These are phyloP conservation scores for Cordyceps militaris DNA, from an alignment of 2,329 filamentous ascomycete genomes.

Conservation along the genomic window DNA sequence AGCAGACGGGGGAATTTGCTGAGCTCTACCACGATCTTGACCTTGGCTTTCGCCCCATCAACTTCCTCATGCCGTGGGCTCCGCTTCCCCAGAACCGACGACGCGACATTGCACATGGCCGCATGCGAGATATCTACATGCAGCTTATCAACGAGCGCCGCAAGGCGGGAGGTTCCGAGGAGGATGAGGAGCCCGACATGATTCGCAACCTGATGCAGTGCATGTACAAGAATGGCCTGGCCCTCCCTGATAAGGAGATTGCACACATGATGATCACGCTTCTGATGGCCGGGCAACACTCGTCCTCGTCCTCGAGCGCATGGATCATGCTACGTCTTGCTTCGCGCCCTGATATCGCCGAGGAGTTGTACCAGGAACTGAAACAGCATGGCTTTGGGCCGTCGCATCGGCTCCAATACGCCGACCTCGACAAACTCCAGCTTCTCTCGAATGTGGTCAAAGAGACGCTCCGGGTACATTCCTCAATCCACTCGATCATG, in stretches of 20 bases:
- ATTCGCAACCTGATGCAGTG: constrained; percentile 74
- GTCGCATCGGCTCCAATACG: constrained; percentile 28
- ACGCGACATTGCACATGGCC: constrained; percentile 62
- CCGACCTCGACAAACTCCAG: constrained; percentile 4
- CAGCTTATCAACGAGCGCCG: constrained; percentile 62
- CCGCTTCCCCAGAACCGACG: constrained; percentile 70
- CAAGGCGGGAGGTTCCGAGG: constrained; percentile 28
- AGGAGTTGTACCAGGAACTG: constrained; percentile 66
- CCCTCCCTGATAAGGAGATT: constrained; percentile 66
- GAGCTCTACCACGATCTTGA: constrained; percentile 74
- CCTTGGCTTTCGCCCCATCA: constrained; percentile 65
- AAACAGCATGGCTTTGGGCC: constrained; percentile 28
- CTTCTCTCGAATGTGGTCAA: constrained; percentile 42
- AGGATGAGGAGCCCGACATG: constrained; percentile 56
- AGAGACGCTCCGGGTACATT: constrained; percentile 65
- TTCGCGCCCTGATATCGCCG: constrained; percentile 60
- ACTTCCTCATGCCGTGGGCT: constrained; percentile 75
- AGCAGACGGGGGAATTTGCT: constrained; percentile 65
- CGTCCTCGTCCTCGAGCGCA: constrained; percentile 66
- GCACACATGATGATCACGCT: constrained; percentile 84
- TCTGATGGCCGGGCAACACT: constrained; percentile 82
- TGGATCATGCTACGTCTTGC: constrained; percentile 74
- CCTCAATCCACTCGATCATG: constrained; percentile 67
- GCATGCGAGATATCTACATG: constrained; percentile 64
- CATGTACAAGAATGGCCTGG: constrained; percentile 65